Percentiles rank a stretch among this genome's conserved stretches.
phyloP scores from a whole-genome alignment of 768 basidiomycete species.

The Lentinula edodes region DNA sequence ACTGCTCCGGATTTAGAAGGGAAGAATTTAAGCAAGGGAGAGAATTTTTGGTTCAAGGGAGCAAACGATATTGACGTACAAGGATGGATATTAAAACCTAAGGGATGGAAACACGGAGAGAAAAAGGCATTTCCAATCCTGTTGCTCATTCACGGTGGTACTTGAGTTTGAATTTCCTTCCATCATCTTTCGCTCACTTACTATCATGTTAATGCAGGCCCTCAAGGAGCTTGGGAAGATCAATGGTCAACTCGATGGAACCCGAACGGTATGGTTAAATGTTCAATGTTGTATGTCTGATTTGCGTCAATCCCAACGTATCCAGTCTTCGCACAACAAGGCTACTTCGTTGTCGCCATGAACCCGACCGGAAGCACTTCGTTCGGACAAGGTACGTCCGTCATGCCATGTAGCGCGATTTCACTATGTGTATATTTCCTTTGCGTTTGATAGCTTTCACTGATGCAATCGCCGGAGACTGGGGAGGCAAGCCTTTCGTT shows the following conservation, averaged over 20 bases:
- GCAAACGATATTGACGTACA: slow-evolving; percentile 72
- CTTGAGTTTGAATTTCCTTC: slow-evolving; percentile 4
- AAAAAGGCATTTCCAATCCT: slow-evolving; percentile 75
- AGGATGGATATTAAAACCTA: slow-evolving; percentile 80
- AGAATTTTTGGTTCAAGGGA: slow-evolving; percentile 90
- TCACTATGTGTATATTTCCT: neutral
- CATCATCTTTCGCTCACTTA: neutral
- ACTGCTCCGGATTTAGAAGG: slow-evolving; percentile 47
- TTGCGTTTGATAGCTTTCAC: slow-evolving; percentile 50
- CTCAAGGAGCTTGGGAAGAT: slow-evolving; percentile 86
- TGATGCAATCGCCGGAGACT: slow-evolving; percentile 74
- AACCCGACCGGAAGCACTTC: slow-evolving; percentile 95
- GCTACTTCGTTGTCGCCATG: slow-evolving; percentile 82
- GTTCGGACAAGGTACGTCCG: slow-evolving; percentile 70
- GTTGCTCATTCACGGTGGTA: slow-evolving; percentile 77
- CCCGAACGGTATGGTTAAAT: slow-evolving; percentile 46
- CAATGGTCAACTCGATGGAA: slow-evolving; percentile 94
- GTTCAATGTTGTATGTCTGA: neutral
- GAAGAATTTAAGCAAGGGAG: slow-evolving; percentile 56
- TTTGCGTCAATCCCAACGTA: neutral
- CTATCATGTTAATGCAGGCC: slow-evolving; percentile 34
- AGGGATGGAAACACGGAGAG: slow-evolving; percentile 62
- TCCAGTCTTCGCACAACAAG: slow-evolving; percentile 76
- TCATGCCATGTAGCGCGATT: neutral
- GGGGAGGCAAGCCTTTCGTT: slow-evolving; percentile 83